A percentile compares a stretch with the other conserved stretches of the same genome.
Evolutionary conservation across 768 basidiomycete species (phyloP).

Genomic region (Daedaleopsis sinensis): DNA sequence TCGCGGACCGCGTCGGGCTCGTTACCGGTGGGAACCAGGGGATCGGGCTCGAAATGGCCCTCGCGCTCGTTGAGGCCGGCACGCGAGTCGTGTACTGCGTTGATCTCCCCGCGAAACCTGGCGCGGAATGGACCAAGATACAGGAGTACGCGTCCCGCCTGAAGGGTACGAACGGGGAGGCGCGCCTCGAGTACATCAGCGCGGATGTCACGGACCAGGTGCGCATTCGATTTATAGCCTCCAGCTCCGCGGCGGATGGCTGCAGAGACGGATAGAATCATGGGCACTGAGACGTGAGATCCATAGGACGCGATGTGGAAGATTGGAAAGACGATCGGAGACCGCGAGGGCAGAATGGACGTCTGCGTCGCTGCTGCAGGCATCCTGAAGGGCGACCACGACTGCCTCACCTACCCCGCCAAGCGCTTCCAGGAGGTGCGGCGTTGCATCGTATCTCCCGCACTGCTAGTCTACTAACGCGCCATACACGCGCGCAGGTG

Average conservation of each 20-base stretch:
- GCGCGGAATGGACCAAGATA: slow-evolving; percentile 58
- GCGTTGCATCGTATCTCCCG: too few relatives aligned
- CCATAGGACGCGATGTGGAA: slow-evolving; percentile 46
- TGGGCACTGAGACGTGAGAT: background rate
- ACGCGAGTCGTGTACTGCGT: slow-evolving; percentile 68
- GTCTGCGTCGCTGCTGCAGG: slow-evolving; percentile 80
- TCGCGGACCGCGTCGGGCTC: slow-evolving; percentile 39
- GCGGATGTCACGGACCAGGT: slow-evolving; percentile 70
- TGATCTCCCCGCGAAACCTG: slow-evolving; percentile 59
- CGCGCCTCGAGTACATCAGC: slow-evolving; percentile 60
- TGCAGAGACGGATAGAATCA: slow-evolving; percentile 22
- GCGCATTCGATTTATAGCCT: background rate
- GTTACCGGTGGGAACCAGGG: slow-evolving; percentile 49
- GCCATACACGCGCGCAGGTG: slow-evolving; percentile 42
- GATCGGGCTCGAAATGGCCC: slow-evolving; percentile 80
- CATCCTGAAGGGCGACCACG: slow-evolving; percentile 53
- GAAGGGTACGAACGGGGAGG: slow-evolving; percentile 20
- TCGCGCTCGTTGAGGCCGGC: slow-evolving; percentile 73
- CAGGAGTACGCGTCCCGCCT: slow-evolving; percentile 41
- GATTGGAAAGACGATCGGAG: slow-evolving; percentile 57
- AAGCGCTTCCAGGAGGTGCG: slow-evolving; percentile 59
- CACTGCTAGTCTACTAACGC: background rate
- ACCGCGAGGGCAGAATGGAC: slow-evolving; percentile 72
- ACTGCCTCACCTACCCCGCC: slow-evolving; percentile 68
- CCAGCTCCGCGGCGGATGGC: too few relatives aligned